Evolutionary conservation across 345 rosid genomes (phyloP).

Genomic region (Hypericum androsaemum): DNA sequence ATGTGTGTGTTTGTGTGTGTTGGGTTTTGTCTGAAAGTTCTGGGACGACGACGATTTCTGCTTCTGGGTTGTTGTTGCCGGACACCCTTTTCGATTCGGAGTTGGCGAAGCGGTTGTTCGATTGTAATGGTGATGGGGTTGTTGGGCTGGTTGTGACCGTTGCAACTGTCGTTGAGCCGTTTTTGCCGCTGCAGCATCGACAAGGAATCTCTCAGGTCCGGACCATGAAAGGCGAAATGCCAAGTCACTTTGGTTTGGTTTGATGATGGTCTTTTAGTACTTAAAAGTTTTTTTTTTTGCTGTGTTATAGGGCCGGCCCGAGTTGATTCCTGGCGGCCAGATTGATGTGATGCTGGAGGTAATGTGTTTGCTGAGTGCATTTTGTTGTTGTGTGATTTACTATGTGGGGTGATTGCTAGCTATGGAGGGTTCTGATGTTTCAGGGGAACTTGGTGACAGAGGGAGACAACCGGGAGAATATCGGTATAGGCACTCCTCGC

Average conservation of each 20-base stretch:
- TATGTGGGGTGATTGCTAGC: neutral
- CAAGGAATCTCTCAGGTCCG: constrained; percentile 42
- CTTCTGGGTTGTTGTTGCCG: constrained; percentile 76
- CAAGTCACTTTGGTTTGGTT: too few relatives aligned
- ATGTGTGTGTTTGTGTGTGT: neutral
- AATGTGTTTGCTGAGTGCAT: neutral
- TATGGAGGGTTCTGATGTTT: constrained; percentile 17
- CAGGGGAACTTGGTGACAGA: constrained; percentile 32
- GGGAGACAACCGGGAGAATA: constrained; percentile 7
- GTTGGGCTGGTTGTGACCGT: constrained; percentile 52
- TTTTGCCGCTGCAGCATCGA: constrained; percentile 38
- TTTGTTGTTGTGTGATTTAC: constrained; percentile 7
- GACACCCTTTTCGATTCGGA: constrained; percentile 30
- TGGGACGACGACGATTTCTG: constrained; percentile 75
- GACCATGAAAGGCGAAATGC: too few relatives aligned
- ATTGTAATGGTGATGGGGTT: constrained; percentile 14
- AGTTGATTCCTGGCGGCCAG: constrained; percentile 68
- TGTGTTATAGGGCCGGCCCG: constrained; percentile 41
- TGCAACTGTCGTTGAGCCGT: constrained; percentile 83
- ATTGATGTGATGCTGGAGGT: constrained; percentile 73
- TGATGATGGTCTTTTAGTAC: constrained; percentile 1
- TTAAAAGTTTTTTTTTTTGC: constrained; percentile 8
- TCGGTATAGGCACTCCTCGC: constrained; percentile 27
- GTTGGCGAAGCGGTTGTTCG: constrained; percentile 29
- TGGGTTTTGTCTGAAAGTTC: constrained; percentile 31